Evolutionary conservation across 1,139 yeast species (phyloP).

Genomic region (Scheffersomyces illinoinensis): DNA sequence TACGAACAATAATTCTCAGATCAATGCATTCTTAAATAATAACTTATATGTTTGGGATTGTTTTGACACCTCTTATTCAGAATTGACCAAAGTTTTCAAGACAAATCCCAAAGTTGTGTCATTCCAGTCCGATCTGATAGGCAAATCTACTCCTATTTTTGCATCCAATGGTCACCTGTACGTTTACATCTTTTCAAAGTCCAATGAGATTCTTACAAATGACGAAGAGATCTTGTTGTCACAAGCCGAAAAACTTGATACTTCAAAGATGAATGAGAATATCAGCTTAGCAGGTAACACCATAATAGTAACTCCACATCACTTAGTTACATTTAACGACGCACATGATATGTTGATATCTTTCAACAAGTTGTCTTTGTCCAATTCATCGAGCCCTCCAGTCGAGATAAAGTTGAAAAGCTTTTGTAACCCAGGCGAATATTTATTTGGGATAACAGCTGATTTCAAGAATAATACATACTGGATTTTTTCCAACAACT

Average conservation of each 20-base stretch:
- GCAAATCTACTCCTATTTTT: conserved; percentile 8
- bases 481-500: conserved; percentile 20
- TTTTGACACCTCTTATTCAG: conserved; percentile 31
- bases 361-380: conserved; percentile 12
- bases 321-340: conserved; percentile 8
- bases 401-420: conserved; percentile 6
- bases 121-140: conserved; percentile 6
- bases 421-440: conserved; percentile 24
- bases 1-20: conserved; percentile 24
- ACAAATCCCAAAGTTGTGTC: conserved; percentile 16
- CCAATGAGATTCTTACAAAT: conserved; percentile 24
- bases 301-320: conserved; percentile 12
- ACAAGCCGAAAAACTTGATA: conserved; percentile 13
- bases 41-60: conserved; percentile 35
- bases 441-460: conserved; percentile 55
- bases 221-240: conserved; percentile 29
- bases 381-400: conserved; percentile 4
- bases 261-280: conserved; percentile 4
- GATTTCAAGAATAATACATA: conserved; percentile 49
- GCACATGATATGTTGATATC: conserved; percentile 8
- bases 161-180: conserved; percentile 15
- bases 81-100: conserved; percentile 32
- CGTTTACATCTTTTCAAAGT: conserved; percentile 15
- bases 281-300: conserved; percentile 1
- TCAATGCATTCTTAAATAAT: conserved; percentile 33